Base-by-base conservation (phyloP, 2,329 filamentous ascomycete genomes). In the Paecilomyces formosus region DNA sequence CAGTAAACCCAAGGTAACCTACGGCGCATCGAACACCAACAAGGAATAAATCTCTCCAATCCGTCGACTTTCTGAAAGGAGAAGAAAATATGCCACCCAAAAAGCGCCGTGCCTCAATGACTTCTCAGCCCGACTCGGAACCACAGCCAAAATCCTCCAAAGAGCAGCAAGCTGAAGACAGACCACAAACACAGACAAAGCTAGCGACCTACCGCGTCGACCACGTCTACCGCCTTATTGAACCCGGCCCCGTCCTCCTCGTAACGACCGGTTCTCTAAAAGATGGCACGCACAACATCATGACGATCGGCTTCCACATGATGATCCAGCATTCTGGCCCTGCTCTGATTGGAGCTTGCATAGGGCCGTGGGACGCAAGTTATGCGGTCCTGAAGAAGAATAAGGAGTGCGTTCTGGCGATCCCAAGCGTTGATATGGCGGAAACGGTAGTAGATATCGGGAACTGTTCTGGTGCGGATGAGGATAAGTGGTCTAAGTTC, bases 221-320 rank as follows among this genome's bases (percentile, higher is more conserved):
- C n/a, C 60, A 64, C 50, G 68, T 70, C 28, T 70, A 70, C 59
- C 70, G 70, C 9, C 66, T 73, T n/a, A 62, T 73, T 59, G 71
- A 74, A 61, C 72, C 72, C 15, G 72, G 70, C 4, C 71, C 71
- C 33, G 66, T 72, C 30, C 62, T 74, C 18, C 64, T 73, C 30
- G 69, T 73, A 51, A 69, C 70, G 28, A 72, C 71, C 66, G 70
- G 71, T 15, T 66, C 65, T 55, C 61, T 71, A 8, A 60, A 63
- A n/a, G 64, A 70, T 30, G 59, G 55, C 30, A 70, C 70, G 7
- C 71, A 74, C 63, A 74, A 73, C 49, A 60, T 73, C 56, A 74
- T 73, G 71, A 74, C 72, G 8, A 67, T 73, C 56, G 72, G 71
- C 55, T 74, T 74, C 63, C 72, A 74, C 62, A 74, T 74, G 71